Evolutionary conservation across 2,329 filamentous ascomycete genomes (phyloP).

Genomic region (Orbilia quercus): DNA sequence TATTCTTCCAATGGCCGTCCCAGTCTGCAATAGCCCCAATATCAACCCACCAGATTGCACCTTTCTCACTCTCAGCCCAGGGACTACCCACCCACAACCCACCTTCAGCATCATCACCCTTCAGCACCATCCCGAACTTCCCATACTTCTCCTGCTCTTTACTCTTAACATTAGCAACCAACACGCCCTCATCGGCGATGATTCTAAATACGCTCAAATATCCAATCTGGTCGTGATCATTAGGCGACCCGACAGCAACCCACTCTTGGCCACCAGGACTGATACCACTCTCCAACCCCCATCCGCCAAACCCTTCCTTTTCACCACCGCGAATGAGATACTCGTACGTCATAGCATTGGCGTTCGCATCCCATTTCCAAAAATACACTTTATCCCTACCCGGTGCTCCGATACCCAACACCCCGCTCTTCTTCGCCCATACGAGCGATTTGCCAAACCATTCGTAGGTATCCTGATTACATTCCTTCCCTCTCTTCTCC

Average conservation of each 20-base stretch:
- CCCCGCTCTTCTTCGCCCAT: conserved; percentile 14
- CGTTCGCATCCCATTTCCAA: conserved; percentile 34
- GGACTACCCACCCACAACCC: conserved; percentile 57
- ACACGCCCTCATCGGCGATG: conserved; percentile 11
- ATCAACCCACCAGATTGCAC: conserved; percentile 59
- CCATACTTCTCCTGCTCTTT: conserved; percentile 42
- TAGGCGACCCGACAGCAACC: conserved; percentile 54
- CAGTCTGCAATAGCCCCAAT: conserved; percentile 49
- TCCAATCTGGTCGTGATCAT: conserved; percentile 57
- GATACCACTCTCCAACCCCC: conserved; percentile 49
- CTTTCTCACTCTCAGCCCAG: conserved; percentile 57
- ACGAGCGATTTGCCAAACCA: conserved; percentile 57
- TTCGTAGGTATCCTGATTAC: conserved; percentile 51
- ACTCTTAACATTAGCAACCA: conserved; percentile 50
- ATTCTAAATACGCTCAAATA: conserved; percentile 56
- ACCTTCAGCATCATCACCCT: conserved; percentile 39
- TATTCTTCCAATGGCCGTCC: conserved; percentile 12
- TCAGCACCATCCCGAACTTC: conserved; percentile 58
- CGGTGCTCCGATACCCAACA: conserved; percentile 57
- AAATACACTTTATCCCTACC: conserved; percentile 54
- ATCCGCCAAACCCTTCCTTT: conserved; percentile 53
- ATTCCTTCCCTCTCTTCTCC: conserved; percentile 24
- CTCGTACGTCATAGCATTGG: conserved; percentile 2
- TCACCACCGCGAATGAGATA: conserved; percentile 25
- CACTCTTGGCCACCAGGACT: conserved; percentile 48